A percentile compares a stretch with the other conserved stretches of the same genome.
These are phyloP conservation scores for Astragalus membranaceus DNA, from an alignment of 306 rosid genomes.

Conservation along the genomic window DNA sequence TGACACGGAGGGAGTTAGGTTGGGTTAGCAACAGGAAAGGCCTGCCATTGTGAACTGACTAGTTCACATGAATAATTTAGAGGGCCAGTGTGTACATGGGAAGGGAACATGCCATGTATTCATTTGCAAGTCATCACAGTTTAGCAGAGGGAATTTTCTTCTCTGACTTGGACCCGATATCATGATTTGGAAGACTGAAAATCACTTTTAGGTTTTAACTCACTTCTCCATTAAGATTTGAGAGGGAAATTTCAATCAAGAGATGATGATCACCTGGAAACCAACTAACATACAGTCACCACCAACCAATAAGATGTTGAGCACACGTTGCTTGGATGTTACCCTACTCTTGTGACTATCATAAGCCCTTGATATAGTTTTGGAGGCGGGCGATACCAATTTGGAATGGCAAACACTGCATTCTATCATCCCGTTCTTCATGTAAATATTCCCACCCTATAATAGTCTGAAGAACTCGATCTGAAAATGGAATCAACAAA, in stretches of 20 bases:
- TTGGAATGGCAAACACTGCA: slow-evolving; percentile 95
- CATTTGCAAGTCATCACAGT: no score
- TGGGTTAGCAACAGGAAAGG: not conserved
- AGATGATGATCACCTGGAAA: slow-evolving; percentile 61
- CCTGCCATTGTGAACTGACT: not conserved
- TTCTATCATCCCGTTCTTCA: slow-evolving; percentile 89
- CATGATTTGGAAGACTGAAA: not conserved
- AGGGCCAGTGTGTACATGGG: not conserved
- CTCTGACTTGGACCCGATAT: no score
- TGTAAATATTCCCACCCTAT: slow-evolving; percentile 27
- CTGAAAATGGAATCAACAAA: slow-evolving; percentile 24
- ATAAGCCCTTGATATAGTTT: slow-evolving; percentile 76
- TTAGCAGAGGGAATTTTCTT: no score
- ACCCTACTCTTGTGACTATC: slow-evolving; percentile 74
- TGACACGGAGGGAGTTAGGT: not conserved
- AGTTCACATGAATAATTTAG: not conserved
- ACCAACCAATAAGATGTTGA: slow-evolving; percentile 78
- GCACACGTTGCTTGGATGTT: slow-evolving; percentile 76
- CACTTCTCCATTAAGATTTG: not conserved
- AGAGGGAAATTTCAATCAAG: not conserved
- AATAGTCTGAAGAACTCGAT: slow-evolving; percentile 37
- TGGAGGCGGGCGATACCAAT: slow-evolving; percentile 67
- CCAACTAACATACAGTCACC: slow-evolving; percentile 97
- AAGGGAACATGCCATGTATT: no score
- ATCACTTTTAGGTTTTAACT: not conserved